Evolutionary conservation across 2,329 filamentous ascomycete species (phyloP), one percentile per base, ranked within the genome.

Genomic region (Shiraia bambusicola): DNA sequence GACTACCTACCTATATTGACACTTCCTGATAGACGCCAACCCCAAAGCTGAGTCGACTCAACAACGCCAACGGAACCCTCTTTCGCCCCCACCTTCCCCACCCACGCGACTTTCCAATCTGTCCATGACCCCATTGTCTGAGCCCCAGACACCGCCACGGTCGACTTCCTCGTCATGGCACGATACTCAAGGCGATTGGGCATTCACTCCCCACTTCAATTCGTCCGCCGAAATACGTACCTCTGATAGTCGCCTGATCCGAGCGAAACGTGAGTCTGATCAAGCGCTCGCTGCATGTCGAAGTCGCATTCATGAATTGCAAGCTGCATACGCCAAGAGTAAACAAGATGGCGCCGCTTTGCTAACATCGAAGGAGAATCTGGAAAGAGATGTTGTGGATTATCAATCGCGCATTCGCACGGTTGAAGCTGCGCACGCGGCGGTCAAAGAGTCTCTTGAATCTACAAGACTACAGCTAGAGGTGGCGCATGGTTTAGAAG

Each of bases 241-340:
- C 1, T 56, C 58, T 7, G 61, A 69, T 26, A 61, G 59, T 28
- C 62, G 64, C 10, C 47, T 69, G 26, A 63, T 67, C 43, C 59
- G 56, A 32, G 66, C 65, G 16, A 69, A 69, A 40, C 59, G 56
- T 17, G 64, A 67, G 42, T 69, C 65, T 4, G 63, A 69, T 16
- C 62, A 59, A 34, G 66, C 66, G 13, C 59, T 69, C n/a, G 40
- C 59, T 17, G 53, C 59, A 11, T 69, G 65, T 41, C 61, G 66
- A 17, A 56, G 45, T 27, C 54, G 65, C n/a, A 68, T 69, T 16
- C 53, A 56, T 30, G 50, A 61, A 16, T 45, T 69, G 32, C 63
- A 65, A 40, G 47, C 52, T 8, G 63, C 66, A 34, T 66, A 60
- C 39, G 35, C 45, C 17, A 58, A 54, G 29, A 58, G 53, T 33